These are phyloP conservation scores for Fusarium duplospermum DNA, from an alignment of 2,329 filamentous ascomycete genomes.

Conservation along the genomic window DNA sequence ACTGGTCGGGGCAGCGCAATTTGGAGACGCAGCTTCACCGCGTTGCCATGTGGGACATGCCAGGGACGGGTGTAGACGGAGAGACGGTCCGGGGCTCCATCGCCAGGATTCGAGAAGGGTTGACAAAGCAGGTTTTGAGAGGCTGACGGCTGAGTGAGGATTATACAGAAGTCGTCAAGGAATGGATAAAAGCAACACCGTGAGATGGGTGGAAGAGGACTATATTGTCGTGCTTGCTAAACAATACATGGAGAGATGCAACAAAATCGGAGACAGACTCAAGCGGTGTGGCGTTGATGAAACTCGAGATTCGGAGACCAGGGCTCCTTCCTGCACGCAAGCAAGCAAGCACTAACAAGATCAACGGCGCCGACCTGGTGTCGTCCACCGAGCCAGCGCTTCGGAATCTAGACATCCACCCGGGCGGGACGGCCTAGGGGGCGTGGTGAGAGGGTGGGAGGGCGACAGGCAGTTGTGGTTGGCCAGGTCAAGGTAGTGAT, in stretches of 20 bases:
- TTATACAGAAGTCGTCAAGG: neutral
- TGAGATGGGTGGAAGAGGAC: neutral
- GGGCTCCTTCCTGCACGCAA: conserved; percentile 27
- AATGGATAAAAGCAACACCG: neutral
- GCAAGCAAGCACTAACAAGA: conserved; percentile 31
- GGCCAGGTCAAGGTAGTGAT: conserved; percentile 8
- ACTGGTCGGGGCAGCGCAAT: neutral
- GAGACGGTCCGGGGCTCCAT: conserved; percentile 2
- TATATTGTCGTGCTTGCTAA: neutral
- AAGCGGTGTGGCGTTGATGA: conserved; percentile 29
- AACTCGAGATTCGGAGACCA: conserved; percentile 26
- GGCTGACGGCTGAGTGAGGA: neutral
- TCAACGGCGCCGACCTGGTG: conserved; percentile 20
- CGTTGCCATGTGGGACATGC: conserved; percentile 5
- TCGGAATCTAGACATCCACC: conserved; percentile 41
- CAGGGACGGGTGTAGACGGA: conserved; percentile 5
- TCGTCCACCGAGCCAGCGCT: conserved; percentile 39
- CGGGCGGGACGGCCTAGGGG: conserved; percentile 28
- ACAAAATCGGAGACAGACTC: neutral
- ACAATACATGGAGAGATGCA: neutral
- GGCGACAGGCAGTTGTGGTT: conserved; percentile 17
- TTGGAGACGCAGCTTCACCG: conserved; percentile 9
- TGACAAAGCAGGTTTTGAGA: neutral
- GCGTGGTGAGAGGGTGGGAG: conserved; percentile 22
- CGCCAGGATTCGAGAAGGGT: neutral